Evolutionary conservation across 2,329 filamentous ascomycete genomes (phyloP).

Genomic region (Microsporum ferrugineum): DNA sequence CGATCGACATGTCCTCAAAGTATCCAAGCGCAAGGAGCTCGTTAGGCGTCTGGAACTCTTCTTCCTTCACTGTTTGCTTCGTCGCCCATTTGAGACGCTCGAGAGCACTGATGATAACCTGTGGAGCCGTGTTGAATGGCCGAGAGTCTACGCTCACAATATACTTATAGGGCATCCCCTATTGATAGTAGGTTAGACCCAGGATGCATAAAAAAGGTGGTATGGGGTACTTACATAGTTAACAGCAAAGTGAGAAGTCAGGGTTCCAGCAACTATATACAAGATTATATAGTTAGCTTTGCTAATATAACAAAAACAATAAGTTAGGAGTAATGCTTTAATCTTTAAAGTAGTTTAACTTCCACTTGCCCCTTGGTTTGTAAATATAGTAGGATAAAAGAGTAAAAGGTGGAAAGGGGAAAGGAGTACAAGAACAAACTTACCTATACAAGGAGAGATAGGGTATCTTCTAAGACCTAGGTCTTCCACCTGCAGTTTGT

Average conservation of each 20-base stretch:
- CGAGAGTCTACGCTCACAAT: conserved; percentile 39
- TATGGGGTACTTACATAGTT: conserved; percentile 33
- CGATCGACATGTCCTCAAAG: conserved; percentile 45
- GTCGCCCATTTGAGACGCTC: conserved; percentile 45
- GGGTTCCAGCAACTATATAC: conserved; percentile 24
- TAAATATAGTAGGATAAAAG: not conserved
- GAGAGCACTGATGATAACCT: conserved; percentile 35
- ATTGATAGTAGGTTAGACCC: conserved; percentile 3
- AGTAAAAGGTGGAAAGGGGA: not conserved
- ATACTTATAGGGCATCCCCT: conserved; percentile 51
- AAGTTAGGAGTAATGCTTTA: not conserved
- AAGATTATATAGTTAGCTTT: not conserved
- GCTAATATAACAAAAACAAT: not conserved
- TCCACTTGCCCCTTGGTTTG: not conserved
- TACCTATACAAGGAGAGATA: conserved; percentile 25
- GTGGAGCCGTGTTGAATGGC: conserved; percentile 33
- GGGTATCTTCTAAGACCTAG: conserved; percentile 38
- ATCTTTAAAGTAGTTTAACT: not conserved
- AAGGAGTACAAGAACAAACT: conserved; percentile 11
- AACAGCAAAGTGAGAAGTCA: conserved; percentile 38
- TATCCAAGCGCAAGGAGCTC: conserved; percentile 47
- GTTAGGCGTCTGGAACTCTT: conserved; percentile 37
- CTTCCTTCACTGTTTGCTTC: conserved; percentile 25
- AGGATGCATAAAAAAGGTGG: not conserved
- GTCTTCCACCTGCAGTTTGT: conserved; percentile 34